phyloP scores from a whole-genome alignment of 148 eudicot genomes.

The Amaranthus palmeri region DNA sequence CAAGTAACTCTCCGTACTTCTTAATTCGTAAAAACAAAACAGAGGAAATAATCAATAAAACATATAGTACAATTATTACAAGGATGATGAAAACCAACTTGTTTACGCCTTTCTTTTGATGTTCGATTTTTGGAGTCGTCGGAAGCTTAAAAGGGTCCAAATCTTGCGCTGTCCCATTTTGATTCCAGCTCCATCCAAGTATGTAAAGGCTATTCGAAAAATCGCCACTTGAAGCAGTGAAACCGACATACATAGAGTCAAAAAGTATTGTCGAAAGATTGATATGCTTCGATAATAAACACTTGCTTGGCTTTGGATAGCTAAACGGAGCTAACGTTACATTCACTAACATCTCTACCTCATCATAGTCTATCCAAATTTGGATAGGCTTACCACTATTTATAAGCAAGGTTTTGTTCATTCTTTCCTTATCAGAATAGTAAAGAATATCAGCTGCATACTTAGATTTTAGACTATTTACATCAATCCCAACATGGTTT shows the following conservation, averaged over 20 bases:
- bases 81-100: neutral
- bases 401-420: constrained; percentile 6
- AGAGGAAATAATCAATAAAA: neutral
- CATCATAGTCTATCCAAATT: constrained; percentile 21
- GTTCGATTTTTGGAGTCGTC: constrained; percentile 2
- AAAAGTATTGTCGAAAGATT: constrained; percentile 13
- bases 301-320: constrained; percentile 14
- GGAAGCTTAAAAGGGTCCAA: constrained; percentile 16
- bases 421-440: constrained; percentile 12
- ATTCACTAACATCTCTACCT: neutral
- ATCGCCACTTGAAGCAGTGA: constrained; percentile 11
- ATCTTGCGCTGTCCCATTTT: neutral
- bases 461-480: constrained; percentile 12
- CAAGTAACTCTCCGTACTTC: constrained; percentile 10
- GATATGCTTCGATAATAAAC: constrained; percentile 14
- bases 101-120: neutral
- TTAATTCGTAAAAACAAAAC: constrained; percentile 5
- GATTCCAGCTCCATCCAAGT: neutral
- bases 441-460: constrained; percentile 3
- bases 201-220: constrained; percentile 14
- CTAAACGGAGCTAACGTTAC: neutral
- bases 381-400: constrained; percentile 13
- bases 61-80: neutral
- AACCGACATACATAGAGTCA: constrained; percentile 18
- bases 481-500: constrained; percentile 32